phyloP scores from a whole-genome alignment of 768 basidiomycete genomes.

The Lactarius sp. region DNA sequence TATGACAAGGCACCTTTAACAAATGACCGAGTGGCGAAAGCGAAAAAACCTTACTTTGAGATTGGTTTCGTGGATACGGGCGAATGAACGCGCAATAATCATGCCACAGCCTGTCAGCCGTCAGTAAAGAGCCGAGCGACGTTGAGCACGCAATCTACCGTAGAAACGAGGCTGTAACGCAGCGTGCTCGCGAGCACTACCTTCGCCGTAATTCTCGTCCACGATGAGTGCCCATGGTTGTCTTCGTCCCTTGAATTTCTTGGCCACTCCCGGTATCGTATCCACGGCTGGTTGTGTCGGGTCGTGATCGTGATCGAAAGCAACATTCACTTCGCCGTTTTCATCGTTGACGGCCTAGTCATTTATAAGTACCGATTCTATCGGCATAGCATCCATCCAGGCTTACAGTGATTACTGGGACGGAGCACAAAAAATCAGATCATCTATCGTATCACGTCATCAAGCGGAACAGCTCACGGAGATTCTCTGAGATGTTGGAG shows the following conservation, averaged over 20 bases:
- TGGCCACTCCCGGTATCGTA: conserved; percentile 88
- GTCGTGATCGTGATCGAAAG: conserved; percentile 67
- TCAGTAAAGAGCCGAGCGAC: not conserved
- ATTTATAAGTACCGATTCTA: conserved; percentile 14
- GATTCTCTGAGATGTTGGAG: conserved; percentile 94
- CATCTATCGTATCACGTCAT: not conserved
- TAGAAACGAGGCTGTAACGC: conserved; percentile 95
- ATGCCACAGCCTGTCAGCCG: conserved; percentile 63
- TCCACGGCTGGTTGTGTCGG: conserved; percentile 46
- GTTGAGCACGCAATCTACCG: conserved; percentile 39
- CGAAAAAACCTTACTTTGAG: conserved; percentile 57
- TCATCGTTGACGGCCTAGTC: conserved; percentile 87
- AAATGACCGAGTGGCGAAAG: not conserved
- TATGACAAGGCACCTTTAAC: not conserved
- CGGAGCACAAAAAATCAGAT: not conserved
- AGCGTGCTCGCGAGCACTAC: conserved; percentile 96
- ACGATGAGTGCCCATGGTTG: conserved; percentile 94
- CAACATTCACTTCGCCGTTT: conserved; percentile 87
- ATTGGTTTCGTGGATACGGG: conserved; percentile 98
- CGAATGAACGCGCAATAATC: conserved; percentile 91
- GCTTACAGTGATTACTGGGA: conserved; percentile 74
- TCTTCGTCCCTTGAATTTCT: conserved; percentile 73
- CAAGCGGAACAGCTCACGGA: conserved; percentile 49
- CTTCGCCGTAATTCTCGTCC: conserved; percentile 97
- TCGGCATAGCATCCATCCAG: not conserved